Conservation (phyloP, 495 filamentous ascomycete genomes). For the Amphirosellinia nigrospora region DNA sequence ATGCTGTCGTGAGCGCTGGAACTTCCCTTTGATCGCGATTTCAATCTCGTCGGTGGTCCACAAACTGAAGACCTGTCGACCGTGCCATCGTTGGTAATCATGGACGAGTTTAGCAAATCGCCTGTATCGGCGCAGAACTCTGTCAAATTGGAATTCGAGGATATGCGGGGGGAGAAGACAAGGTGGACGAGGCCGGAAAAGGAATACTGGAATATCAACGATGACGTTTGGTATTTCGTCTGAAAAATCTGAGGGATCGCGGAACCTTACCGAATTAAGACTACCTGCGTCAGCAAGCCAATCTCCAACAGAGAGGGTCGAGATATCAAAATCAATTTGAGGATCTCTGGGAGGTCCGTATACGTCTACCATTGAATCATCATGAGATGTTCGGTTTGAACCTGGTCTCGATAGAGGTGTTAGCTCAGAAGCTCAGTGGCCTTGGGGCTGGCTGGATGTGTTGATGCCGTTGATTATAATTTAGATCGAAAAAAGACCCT, state of each 20-base stretch:
- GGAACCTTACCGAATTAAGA: not conserved
- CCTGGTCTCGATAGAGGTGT: not conserved
- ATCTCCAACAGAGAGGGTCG: not conserved
- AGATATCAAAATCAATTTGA: not conserved
- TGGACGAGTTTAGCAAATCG: constrained; percentile 2
- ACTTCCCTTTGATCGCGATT: not conserved
- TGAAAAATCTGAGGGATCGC: not conserved
- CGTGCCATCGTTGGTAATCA: constrained; percentile 20
- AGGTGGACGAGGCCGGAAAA: constrained; percentile 6
- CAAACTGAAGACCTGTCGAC: not conserved
- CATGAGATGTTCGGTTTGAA: not conserved
- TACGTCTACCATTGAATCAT: not conserved
- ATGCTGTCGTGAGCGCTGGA: not conserved
- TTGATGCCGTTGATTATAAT: not conserved
- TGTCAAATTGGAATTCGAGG: not conserved
- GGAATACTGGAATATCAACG: not conserved
- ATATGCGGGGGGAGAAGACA: not conserved
- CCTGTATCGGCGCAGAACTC: constrained; percentile 11
- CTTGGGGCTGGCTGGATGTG: no score
- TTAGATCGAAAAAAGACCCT: no score
- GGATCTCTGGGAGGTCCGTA: not conserved
- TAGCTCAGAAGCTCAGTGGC: no score
- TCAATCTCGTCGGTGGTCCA: not conserved
- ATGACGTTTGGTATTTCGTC: not conserved
- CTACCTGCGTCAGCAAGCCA: not conserved